Base-by-base conservation (phyloP, 495 filamentous ascomycete species). In the Aspergillus saccharolyticus region DNA sequence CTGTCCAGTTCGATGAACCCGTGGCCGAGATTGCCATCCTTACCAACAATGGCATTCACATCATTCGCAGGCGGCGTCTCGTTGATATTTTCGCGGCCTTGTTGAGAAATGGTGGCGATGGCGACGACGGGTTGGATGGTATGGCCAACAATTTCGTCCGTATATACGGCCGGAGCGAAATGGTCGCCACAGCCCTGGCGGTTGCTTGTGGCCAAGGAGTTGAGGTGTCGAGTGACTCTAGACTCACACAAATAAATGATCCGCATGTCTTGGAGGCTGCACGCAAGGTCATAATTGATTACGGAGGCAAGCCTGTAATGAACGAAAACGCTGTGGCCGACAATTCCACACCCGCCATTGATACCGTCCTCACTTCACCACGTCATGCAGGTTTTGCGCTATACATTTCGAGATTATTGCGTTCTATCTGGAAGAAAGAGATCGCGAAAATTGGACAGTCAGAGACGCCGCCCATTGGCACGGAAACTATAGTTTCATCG, bases 181-280 rank as follows among this genome's bases (percentile, higher is more conserved):
- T 87, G 0, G 83, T 90, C 59, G 90, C 95, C 0, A 92, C 91
- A 53, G 90, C 95, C 10, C 78, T 99, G 19, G 95, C 95, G 9
- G 94, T 97, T n/a, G 91, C 91, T 15, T 99, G 94, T 68, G 91
- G 93, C 14, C 90, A 96, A 68, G 91, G 89, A 17, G 81, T 85
- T 20, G 90, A 93, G 62, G 79, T 91, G 45, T 83, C 84, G 0
- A 78, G 85, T 0, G 88, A 90, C 53, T 78, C 82, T 21, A 83
- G 89, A 49, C 76, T 90, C 0, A 80, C 83, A 0, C 80, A 78
- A 52, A 80, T 90, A 52, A 86, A 82, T n/a, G 94, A 97, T 63
- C 87, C 88, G 1, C 80, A 88, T 42, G 86, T 96, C 19, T 75
- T 93, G 19, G 90, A 94, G 61, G 81, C 84, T 46, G 94, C 94